Base-by-base conservation (phyloP, 2,329 filamentous ascomycete species). In the Pseudogymnoascus pannorum region DNA sequence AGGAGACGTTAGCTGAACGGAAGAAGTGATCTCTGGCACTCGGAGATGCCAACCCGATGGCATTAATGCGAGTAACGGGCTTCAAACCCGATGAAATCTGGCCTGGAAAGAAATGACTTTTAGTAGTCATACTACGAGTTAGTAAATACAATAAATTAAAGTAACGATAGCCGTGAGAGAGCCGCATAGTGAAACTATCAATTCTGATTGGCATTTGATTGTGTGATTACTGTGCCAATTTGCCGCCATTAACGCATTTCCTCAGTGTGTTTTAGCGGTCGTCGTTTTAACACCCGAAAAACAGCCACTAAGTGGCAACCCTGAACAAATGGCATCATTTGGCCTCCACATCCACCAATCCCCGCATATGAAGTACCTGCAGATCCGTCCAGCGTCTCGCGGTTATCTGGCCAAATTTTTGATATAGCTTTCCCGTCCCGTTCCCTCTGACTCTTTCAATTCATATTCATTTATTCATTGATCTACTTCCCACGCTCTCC, bases 1-100 rank as follows among this genome's bases (percentile, higher is more conserved):
- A 80, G 68, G 78, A 83, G 62, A 82, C 57, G 24, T 40, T 58
- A 12, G 31, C 57, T 24, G 57, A 58, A 24, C 31, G 57, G 33
- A 38, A 18, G 24, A 58, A 24, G 31, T 58, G 57, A 58, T 36
- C 18, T 9, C 33, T 11, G 38, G 57, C 36, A 58, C 14, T 38
- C 31, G 31, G 57, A 58, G 31, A 58, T 58, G 57, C 9, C 16
- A 54, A 54, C 48, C 48, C 48, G 48, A 54, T 54, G 14, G 26
- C 16, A 54, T 31, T 33, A 18, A 33, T 33, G 5, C 26, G 11
- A 31, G 48, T 31, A 54, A 54, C 48, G 48, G 48, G 48, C 48
- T 31, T 33, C 26, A 9, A 33, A 18, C 14, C 16, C 5, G 9
- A 33, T 54, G 48, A 16, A 20, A 54, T 5, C 16, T 54, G 26